Conservation (phyloP, 1,284 basidiomycete species). For the Polyporus tsugae region DNA sequence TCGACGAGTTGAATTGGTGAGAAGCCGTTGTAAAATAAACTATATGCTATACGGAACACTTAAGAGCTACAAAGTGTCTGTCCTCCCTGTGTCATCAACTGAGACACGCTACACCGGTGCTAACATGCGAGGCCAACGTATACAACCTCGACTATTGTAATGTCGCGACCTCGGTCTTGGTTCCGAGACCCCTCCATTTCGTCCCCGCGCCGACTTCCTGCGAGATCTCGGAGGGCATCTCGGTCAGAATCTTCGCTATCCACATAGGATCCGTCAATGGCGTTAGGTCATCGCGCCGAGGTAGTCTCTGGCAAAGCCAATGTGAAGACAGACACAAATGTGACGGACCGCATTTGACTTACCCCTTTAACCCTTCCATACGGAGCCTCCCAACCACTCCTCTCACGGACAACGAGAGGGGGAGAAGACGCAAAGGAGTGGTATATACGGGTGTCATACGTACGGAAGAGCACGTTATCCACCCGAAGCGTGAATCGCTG, state of each 20-base stretch:
- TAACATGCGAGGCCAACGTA: not conserved
- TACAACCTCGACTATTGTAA: constrained; percentile 13
- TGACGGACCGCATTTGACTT: constrained; percentile 36
- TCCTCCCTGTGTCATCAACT: not conserved
- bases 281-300: constrained; percentile 84
- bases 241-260: constrained; percentile 80
- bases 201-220: constrained; percentile 73
- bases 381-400: constrained; percentile 88
- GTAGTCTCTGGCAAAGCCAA: constrained; percentile 64
- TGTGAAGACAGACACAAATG: not conserved
- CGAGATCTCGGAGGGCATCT: constrained; percentile 65
- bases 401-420: constrained; percentile 80
- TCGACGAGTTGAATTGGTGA: not conserved
- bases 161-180: constrained; percentile 50
- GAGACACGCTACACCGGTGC: too few species aligned
- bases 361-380: constrained; percentile 87
- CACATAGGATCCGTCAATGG: constrained; percentile 91
- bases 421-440: constrained; percentile 77
- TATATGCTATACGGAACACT: not conserved
- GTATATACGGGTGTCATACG: constrained; percentile 91
- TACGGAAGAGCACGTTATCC: constrained; percentile 94
- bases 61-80: constrained; percentile 1
- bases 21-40: not conserved
- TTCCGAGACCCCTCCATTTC: constrained; percentile 81
- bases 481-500: constrained; percentile 94